Conservation (phyloP, 2,329 filamentous ascomycete species). For the Fusarium sp. region DNA sequence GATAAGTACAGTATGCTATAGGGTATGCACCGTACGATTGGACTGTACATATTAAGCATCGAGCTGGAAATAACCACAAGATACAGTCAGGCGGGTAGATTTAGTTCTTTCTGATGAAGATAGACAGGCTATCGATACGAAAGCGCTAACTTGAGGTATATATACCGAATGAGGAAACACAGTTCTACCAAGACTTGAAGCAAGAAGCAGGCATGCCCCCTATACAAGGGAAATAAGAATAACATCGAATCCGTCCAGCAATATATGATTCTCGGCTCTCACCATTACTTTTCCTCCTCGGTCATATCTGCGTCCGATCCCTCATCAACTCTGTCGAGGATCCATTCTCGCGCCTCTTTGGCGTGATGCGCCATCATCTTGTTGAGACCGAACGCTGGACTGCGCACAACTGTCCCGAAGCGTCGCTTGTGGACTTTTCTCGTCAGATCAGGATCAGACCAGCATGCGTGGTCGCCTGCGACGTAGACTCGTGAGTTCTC, state of each 20-base stretch:
- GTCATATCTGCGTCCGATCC: slow-evolving; percentile 57
- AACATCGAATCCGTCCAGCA: not conserved
- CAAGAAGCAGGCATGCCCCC: not conserved
- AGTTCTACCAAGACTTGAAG: not conserved
- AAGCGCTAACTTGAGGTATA: slow-evolving; percentile 8
- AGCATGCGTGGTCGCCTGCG: slow-evolving; percentile 78
- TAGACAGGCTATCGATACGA: not conserved
- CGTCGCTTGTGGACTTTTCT: slow-evolving; percentile 69
- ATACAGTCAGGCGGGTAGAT: not conserved
- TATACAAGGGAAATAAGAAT: slow-evolving; percentile 1
- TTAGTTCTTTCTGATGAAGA: not conserved
- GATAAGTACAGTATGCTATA: slow-evolving; percentile 33
- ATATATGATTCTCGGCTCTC: not conserved
- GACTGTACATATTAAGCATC: not conserved
- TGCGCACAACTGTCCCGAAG: slow-evolving; percentile 68
- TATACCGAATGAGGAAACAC: slow-evolving; percentile 7
- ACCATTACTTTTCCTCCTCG: slow-evolving; percentile 59
- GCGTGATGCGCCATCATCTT: slow-evolving; percentile 68
- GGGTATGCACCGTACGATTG: not conserved
- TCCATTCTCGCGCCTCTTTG: slow-evolving; percentile 63
- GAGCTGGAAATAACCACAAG: not conserved
- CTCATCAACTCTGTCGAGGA: slow-evolving; percentile 54
- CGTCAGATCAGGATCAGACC: slow-evolving; percentile 70
- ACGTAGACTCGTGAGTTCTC: slow-evolving; percentile 84
- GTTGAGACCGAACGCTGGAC: slow-evolving; percentile 60